Conservation (phyloP, 1,284 basidiomycete species). For the Chalciporus sp. region DNA sequence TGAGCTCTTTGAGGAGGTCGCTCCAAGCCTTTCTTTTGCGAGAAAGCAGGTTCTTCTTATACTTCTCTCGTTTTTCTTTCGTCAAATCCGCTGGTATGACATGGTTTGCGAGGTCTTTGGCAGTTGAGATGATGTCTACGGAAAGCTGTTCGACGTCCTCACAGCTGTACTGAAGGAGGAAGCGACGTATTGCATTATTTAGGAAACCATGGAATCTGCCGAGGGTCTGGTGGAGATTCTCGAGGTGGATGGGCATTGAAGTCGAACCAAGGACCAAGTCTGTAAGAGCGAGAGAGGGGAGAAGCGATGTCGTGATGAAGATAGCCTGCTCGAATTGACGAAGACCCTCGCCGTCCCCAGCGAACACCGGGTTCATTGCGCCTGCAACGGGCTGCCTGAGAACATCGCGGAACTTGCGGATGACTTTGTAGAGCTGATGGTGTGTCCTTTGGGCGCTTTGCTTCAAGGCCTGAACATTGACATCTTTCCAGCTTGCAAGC, state of each 20-base stretch:
- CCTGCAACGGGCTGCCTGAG: conserved; percentile 72
- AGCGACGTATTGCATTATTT: conserved; percentile 41
- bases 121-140: conserved; percentile 73
- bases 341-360: conserved; percentile 39
- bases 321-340: conserved; percentile 14
- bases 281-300: conserved; percentile 3
- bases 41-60: conserved; percentile 75
- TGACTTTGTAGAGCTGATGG: conserved; percentile 87
- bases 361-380: conserved; percentile 42
- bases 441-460: conserved; percentile 93
- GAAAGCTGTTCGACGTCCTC: conserved; percentile 64
- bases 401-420: conserved; percentile 91
- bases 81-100: conserved; percentile 48
- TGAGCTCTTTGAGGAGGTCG: conserved; percentile 89
- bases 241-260: conserved; percentile 24
- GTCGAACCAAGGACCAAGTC: conserved; percentile 6
- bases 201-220: conserved; percentile 50
- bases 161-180: conserved; percentile 43
- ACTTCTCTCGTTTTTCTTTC: conserved; percentile 69
- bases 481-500: conserved; percentile 97
- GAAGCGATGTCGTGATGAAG: conserved; percentile 10
- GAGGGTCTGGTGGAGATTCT: conserved; percentile 47
- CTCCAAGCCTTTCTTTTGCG: conserved; percentile 92
- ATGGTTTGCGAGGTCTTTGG: conserved; percentile 63
- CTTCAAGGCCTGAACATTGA: conserved; percentile 93